Base-by-base conservation (phyloP, 495 filamentous ascomycete genomes). In the Pyrenula massariospora region DNA sequence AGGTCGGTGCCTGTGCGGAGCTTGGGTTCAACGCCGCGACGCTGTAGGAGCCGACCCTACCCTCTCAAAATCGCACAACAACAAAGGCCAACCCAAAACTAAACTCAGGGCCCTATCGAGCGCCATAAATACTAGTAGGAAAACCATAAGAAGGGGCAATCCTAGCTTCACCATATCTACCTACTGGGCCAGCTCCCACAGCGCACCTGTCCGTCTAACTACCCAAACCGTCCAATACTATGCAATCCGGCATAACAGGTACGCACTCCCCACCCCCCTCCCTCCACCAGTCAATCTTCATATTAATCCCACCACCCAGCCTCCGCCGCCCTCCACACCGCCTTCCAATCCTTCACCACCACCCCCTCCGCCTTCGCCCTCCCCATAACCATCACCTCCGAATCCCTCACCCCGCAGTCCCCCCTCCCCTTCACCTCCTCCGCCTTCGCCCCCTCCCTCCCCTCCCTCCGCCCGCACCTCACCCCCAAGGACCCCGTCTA, bases 161-260 rank as follows among this genome's bases (percentile, higher is more conserved):
- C n/a, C n/a, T n/a, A n/a, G n/a, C n/a, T n/a, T n/a, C n/a, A n/a
- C n/a, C n/a, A n/a, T n/a, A n/a, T n/a, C n/a, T n/a, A n/a, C n/a
- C n/a, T n/a, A n/a, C n/a, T n/a, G n/a, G n/a, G n/a, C n/a, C n/a
- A n/a, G n/a, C n/a, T n/a, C n/a, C n/a, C n/a, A n/a, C n/a, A n/a
- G n/a, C n/a, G n/a, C n/a, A n/a, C n/a, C n/a, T n/a, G n/a, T n/a
- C n/a, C n/a, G n/a, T n/a, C n/a, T n/a, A n/a, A n/a, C 31, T 42
- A 5, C 31, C 53, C 50, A 53, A 59, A 24, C 52, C 22, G 21
- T 50, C 20, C 11, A 42, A 42, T 53, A 77, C 58, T 25, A 94
- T 94, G 89, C 89, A 94, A 78, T 94, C 89, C 15, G 89, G 89
- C 70, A 94, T 94, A 63, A 82, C 86, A 70, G 87, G 87, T 89